Evolutionary conservation across 2,329 filamentous ascomycete genomes (phyloP), one percentile per base, ranked within the genome.

Genomic region (Fusarium sp.): DNA sequence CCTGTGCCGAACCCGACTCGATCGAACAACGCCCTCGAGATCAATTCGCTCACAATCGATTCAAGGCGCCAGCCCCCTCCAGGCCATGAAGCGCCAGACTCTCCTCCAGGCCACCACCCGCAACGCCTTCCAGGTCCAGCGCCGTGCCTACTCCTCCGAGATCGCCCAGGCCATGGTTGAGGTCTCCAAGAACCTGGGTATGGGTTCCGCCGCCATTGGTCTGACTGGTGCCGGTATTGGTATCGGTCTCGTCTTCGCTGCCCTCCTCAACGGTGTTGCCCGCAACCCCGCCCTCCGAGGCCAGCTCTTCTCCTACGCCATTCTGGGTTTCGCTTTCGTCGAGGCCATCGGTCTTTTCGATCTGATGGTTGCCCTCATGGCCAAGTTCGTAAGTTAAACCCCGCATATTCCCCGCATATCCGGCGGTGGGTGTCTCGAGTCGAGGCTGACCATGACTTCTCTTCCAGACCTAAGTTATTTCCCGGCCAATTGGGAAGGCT

Each of bases 301-400:
- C 85, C 94, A 97, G 91, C 94, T 97, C 84, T 97, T 96, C 93
- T 94, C 93, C 80, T 96, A 96, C 89, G 94, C 94, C 91, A 96
- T 96, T 93, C 89, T 96, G 84, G 94, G 94, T 89, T 96, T 96
- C 89, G 94, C 94, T 85, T 96, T 96, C 92, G 94, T 95, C 87
- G 94, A 96, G 87, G 94, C 94, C 88, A 94, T 94, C 81, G 93
- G 93, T 93, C 91, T 94, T 84, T 94, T 94, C 92, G 92, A 94
- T 83, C 92, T 94, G 83, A 95, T 95, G 93, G 91, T 95, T 94
- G 93, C 93, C 89, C 93, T 95, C 89, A 95, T 95, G 93, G 93
- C 93, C 92, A 95, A 95, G 90, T 94, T 93, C 88, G 91, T 94
- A 90, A 81, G 89, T 91, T 66, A 71, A 66, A 37, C 37, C 69